A percentile compares a stretch with the other conserved stretches of the same genome.
Evolutionary conservation across 169 alveolate species (phyloP).

Genomic region (Plasmodium coatneyi): DNA sequence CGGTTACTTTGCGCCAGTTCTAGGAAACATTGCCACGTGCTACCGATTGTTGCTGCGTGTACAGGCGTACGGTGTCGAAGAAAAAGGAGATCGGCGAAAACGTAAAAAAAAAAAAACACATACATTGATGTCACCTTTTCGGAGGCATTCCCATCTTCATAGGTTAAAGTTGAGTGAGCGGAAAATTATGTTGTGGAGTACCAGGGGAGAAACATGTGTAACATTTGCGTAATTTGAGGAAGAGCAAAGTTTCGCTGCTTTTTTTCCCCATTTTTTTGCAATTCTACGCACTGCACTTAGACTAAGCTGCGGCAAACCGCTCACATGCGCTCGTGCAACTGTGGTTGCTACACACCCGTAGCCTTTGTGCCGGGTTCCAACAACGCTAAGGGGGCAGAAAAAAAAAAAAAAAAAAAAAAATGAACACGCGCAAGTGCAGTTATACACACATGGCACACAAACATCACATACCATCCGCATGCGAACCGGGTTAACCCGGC

Average conservation of each 20-base stretch:
- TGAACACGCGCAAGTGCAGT: not conserved
- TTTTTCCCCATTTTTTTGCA: not conserved
- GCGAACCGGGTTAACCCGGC: not conserved
- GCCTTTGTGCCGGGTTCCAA: not conserved
- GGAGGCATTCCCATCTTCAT: not conserved
- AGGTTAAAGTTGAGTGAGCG: not conserved
- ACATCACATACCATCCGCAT: not conserved
- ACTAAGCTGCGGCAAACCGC: not conserved
- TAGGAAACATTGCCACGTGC: not conserved
- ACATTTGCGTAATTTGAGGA: not conserved
- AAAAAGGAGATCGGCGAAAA: not conserved
- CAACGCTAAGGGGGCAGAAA: not conserved
- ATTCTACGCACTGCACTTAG: not conserved
- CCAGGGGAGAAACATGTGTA: not conserved
- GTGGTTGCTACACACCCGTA: not conserved
- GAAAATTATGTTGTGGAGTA: not conserved
- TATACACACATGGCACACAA: not conserved
- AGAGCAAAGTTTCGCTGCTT: not conserved
- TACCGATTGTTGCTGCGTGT: not conserved
- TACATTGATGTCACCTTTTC: not conserved
- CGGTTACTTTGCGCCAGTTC: not conserved
- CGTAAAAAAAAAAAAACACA: not conserved
- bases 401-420: not conserved
- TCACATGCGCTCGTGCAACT: not conserved
- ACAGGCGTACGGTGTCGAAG: not conserved